These are phyloP conservation scores for Pythium utonaiense DNA, from an alignment of 352 stramenopile genomes.

Conservation along the genomic window DNA sequence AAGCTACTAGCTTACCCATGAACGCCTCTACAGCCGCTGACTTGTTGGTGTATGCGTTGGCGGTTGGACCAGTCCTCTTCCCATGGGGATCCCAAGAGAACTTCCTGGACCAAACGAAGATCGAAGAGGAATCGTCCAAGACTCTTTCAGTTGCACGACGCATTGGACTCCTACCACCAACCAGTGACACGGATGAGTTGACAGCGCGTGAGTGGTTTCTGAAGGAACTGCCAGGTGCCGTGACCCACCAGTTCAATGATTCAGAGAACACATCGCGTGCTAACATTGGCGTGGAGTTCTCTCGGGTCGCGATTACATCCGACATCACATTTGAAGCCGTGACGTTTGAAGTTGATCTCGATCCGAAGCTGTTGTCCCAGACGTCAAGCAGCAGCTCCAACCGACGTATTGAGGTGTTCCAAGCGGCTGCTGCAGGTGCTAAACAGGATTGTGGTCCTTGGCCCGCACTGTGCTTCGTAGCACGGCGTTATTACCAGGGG, in stretches of 20 bases:
- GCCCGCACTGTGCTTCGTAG: background rate
- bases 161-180: background rate
- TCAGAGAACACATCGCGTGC: constrained; percentile 1
- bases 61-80: background rate
- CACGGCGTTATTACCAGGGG: background rate
- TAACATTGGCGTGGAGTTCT: constrained; percentile 9
- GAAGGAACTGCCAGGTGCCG: background rate
- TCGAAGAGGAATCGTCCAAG: background rate
- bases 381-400: background rate
- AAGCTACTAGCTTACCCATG: constrained; percentile 18
- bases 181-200: background rate
- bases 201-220: background rate
- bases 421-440: background rate
- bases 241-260: constrained; percentile 9
- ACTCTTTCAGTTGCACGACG: background rate
- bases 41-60: constrained; percentile 7
- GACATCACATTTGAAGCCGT: constrained; percentile 17
- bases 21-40: constrained; percentile 17
- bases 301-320: constrained; percentile 1
- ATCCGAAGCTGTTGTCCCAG: constrained; percentile 5
- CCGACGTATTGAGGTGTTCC: background rate
- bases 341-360: constrained; percentile 14
- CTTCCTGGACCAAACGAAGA: background rate
- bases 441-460: background rate
- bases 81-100: background rate